Percentiles rank a stretch among this genome's conserved stretches.
These are phyloP conservation scores for Paecilomyces sp. DNA, from an alignment of 2,329 filamentous ascomycete genomes.

Conservation along the genomic window DNA sequence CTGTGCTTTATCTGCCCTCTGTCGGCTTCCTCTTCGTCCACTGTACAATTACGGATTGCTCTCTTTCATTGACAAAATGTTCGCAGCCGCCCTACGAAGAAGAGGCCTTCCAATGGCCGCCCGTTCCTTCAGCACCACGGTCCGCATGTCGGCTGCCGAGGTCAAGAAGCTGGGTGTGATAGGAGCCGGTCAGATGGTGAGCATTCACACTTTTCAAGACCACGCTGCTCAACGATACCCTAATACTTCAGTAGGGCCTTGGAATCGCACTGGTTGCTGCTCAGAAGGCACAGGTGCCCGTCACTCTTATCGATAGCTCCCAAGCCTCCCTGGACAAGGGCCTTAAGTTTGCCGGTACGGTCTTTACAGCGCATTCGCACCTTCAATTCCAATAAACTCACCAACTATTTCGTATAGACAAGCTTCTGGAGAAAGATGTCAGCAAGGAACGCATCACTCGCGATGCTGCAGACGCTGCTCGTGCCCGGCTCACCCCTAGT, in stretches of 20 bases:
- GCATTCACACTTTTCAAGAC: constrained; percentile 11
- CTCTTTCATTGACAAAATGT: constrained; percentile 18
- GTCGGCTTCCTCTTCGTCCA: background rate
- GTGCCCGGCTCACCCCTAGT: constrained; percentile 60
- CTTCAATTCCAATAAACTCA: background rate
- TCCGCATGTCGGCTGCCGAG: constrained; percentile 56
- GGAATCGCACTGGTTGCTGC: constrained; percentile 94
- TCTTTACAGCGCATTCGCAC: background rate
- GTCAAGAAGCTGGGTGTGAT: constrained; percentile 87
- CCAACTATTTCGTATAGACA: constrained; percentile 50
- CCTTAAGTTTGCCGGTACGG: constrained; percentile 73
- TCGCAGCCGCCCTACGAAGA: constrained; percentile 27
- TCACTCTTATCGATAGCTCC: constrained; percentile 77
- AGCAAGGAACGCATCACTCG: constrained; percentile 78
- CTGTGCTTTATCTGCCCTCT: constrained; percentile 1
- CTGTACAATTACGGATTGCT: constrained; percentile 7
- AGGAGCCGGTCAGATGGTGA: constrained; percentile 92
- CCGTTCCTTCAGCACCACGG: constrained; percentile 63
- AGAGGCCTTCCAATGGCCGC: constrained; percentile 26
- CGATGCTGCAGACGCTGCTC: constrained; percentile 67
- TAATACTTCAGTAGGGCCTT: constrained; percentile 59
- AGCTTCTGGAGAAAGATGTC: constrained; percentile 88
- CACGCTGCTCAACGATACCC: constrained; percentile 15
- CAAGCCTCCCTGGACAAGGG: constrained; percentile 83
- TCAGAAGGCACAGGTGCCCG: constrained; percentile 72